A percentile compares a stretch with the other conserved stretches of the same genome.
These are phyloP conservation scores for Thelonectria blattea DNA, from an alignment of 2,329 filamentous ascomycete species.

Conservation along the genomic window DNA sequence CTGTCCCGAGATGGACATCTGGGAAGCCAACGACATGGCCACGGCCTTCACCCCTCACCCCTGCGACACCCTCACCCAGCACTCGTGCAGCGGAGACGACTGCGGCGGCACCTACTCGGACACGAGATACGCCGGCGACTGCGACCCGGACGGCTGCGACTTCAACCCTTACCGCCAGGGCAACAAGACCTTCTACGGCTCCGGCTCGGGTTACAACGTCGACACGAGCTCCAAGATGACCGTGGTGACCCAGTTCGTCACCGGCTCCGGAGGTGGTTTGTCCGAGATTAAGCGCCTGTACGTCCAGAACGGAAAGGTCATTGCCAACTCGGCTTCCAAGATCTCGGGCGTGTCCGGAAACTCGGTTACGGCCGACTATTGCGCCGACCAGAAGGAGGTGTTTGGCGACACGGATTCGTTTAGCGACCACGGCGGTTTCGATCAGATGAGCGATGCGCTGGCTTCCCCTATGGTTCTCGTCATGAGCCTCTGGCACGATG, in stretches of 20 bases:
- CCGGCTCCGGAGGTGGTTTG: constrained; percentile 56
- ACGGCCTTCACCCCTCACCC: constrained; percentile 71
- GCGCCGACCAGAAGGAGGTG: constrained; percentile 61
- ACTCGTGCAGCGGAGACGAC: constrained; percentile 55
- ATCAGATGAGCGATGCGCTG: constrained; percentile 58
- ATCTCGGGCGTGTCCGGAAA: constrained; percentile 49
- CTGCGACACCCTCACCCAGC: constrained; percentile 58
- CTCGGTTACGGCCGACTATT: constrained; percentile 64
- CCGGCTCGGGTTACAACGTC: constrained; percentile 57
- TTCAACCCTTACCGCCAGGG: constrained; percentile 74
- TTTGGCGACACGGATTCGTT: constrained; percentile 64
- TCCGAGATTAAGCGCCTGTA: constrained; percentile 69
- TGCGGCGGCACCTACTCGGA: constrained; percentile 61
- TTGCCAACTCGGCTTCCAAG: constrained; percentile 57
- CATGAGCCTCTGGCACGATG: constrained; percentile 66
- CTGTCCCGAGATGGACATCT: constrained; percentile 69
- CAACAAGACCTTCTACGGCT: constrained; percentile 67
- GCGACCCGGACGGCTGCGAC: constrained; percentile 74
- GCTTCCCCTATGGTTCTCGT: constrained; percentile 54
- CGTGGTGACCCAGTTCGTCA: constrained; percentile 70
- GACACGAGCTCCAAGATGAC: constrained; percentile 67
- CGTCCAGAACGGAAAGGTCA: constrained; percentile 65
- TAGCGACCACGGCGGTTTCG: constrained; percentile 60
- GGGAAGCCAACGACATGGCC: constrained; percentile 70
- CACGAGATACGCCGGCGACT: constrained; percentile 65